A percentile compares a stretch with the other conserved stretches of the same genome.
Evolutionary conservation across 495 filamentous ascomycete species (phyloP).

Genomic region (Filosporella fistucella): DNA sequence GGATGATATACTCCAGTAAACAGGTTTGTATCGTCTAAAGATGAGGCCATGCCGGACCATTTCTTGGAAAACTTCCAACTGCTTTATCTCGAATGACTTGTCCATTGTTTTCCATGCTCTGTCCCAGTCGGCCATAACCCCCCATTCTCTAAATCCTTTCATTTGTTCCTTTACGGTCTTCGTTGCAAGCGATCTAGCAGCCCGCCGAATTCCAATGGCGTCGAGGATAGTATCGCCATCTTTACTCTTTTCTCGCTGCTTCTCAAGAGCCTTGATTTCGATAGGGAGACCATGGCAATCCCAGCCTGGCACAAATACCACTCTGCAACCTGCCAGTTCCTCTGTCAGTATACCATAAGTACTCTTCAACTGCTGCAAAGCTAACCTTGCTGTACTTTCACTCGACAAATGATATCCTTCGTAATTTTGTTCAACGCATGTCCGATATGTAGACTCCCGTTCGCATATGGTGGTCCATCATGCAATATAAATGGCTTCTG

Average conservation of each 20-base stretch:
- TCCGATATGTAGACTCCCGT: constrained; percentile 90
- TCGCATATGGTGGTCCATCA: constrained; percentile 97
- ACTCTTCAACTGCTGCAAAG: neutral
- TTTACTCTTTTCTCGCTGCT: constrained; percentile 28
- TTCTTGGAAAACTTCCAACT: constrained; percentile 77
- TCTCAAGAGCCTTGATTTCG: constrained; percentile 89
- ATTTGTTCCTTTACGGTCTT: constrained; percentile 77
- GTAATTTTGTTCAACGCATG: constrained; percentile 97
- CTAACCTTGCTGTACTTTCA: constrained; percentile 67
- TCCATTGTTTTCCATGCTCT: constrained; percentile 91
- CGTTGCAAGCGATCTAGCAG: constrained; percentile 69
- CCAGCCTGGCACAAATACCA: constrained; percentile 94
- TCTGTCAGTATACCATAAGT: neutral
- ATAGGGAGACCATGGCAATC: constrained; percentile 98
- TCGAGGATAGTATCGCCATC: constrained; percentile 35
- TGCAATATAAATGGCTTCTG: constrained; percentile 73
- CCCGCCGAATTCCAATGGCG: constrained; percentile 53
- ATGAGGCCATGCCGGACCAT: constrained; percentile 85
- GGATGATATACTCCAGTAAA: constrained; percentile 94
- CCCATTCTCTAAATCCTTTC: constrained; percentile 76
- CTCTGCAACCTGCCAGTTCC: constrained; percentile 28
- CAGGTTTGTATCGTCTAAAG: constrained; percentile 83
- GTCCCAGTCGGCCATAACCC: constrained; percentile 94
- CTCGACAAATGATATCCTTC: constrained; percentile 87
- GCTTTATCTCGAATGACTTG: constrained; percentile 75